phyloP scores from a whole-genome alignment of 441 rosid species.

The Breynia disticha region DNA sequence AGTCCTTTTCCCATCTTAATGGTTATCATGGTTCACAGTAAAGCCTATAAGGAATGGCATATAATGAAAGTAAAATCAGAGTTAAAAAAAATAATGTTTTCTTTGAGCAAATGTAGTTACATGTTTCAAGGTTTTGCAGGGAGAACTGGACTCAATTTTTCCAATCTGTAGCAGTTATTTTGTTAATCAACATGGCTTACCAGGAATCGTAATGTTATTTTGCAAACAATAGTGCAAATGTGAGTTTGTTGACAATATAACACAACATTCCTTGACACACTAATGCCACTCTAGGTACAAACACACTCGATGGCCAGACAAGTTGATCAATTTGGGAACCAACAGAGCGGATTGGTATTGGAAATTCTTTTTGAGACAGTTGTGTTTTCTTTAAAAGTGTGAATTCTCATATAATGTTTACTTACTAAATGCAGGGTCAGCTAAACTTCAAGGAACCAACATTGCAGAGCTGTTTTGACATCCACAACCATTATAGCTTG shows the following conservation, averaged over 20 bases:
- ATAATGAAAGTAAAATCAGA: not conserved
- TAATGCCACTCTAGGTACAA: conserved; percentile 26
- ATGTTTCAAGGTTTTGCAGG: conserved; percentile 11
- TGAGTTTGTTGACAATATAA: not conserved
- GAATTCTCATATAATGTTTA: not conserved
- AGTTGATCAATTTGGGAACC: conserved; percentile 30
- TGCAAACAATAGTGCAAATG: not conserved
- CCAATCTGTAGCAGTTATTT: conserved; percentile 26
- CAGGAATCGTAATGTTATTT: conserved; percentile 29
- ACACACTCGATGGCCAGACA: conserved; percentile 25
- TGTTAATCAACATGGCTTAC: conserved; percentile 24
- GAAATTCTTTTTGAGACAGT: conserved; percentile 3
- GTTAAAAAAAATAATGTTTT: not conserved
- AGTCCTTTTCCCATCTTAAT: too few species aligned
- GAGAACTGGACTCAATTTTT: conserved; percentile 25
- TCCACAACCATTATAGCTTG: conserved; percentile 30
- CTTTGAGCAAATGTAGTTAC: not conserved
- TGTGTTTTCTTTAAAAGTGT: conserved; percentile 4
- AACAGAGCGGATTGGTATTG: conserved; percentile 33
- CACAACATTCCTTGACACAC: conserved; percentile 4
- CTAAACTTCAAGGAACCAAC: conserved; percentile 27
- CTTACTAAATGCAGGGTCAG: conserved; percentile 38
- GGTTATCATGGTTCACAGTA: conserved; percentile 31
- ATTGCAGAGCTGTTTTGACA: conserved; percentile 33
- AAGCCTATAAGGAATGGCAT: conserved; percentile 31